Base-by-base conservation (phyloP, 345 rosid genomes). In the Dipteronia sinensis region DNA sequence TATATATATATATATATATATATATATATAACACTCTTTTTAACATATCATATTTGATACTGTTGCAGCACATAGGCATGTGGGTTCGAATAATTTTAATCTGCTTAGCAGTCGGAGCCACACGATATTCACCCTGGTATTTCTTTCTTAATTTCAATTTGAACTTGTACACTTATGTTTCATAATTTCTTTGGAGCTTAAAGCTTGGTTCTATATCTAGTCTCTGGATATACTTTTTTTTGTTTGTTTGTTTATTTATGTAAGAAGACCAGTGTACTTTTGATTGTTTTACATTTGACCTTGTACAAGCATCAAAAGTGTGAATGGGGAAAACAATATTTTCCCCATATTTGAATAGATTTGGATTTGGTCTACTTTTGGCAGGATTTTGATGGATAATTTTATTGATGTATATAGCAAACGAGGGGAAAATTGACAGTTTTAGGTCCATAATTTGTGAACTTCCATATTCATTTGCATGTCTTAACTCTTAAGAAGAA, bases 101-200 rank as follows among this genome's bases (percentile, higher is more conserved):
- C 92, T 95, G 79, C 88, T 90, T 55, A 93, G 99, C 92, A 95
- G 99, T 73, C 89, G 96, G 74, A 95, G 99, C 87, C 99, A 95
- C 88, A 95, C 99, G 59, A 92, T 93, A 77, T 95, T 95, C 76
- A 92, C 98, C 20, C 80, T 91, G 93, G 97, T 93, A 91, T 31
- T 23, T 65, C 16, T 65, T 38, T 44, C 58, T 69, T 6, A 73
- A 22, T 80, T 78, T 69, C 3, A 13, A 65, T 40, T 69, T 74
- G 5, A 42, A 69, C 3, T 1, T 53, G 42, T 62, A 10, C 11
- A 27, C n/a, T 49, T 67, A 31, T 17, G 11, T 31, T 31, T 65
- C 42, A 15, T 17, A 16, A 65, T 65, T 65, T 34, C 38, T 34
- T 65, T 29, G 44, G 44, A 31, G 23, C n/a, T 65, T 65, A 31